Evolutionary conservation across 192 early-diverging fungal genomes (phyloP), one percentile per base, ranked within the genome.

Genomic region (Coemansia sp.): DNA sequence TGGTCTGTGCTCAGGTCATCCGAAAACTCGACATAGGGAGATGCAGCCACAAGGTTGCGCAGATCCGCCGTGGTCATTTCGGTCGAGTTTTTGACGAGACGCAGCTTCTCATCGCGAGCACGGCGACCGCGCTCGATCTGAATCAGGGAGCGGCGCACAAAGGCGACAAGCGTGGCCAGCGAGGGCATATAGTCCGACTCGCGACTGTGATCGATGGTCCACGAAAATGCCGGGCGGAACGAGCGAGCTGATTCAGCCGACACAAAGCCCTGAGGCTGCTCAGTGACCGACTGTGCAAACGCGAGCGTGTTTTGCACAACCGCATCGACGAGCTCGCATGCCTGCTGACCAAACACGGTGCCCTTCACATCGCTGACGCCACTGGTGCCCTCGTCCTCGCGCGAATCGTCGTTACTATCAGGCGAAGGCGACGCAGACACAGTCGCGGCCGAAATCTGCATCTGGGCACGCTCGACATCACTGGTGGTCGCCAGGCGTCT

Each of bases 141-240:
- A n/a, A 53, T 11, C 32, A 67, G 33, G 23, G 72, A 64, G 27
- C 58, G 51, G 15, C 64, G 72, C 28, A 58, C 56, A 63, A 67
- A 64, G 2, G 55, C 41, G 9, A 55, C 54, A 13, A 77, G 67
- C 24, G 67, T 65, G 4, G 73, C 67, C 47, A 70, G 42, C 23
- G 73, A 77, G n/a, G 73, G 73, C 23, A 63, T 55, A 35, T 66
- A 77, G 40, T 77, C 73, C 9, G 67, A 57, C 42, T 77, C 66
- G 25, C 73, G 73, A 32, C 58, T 66, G 42, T 77, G 73, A 57
- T 70, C 73, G 30, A 77, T 64, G 3, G 61, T 34, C 61, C 73
- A 77, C 13, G 73, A 15, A n/a, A 77, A 77, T 3, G 67, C 73
- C 5, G 67, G 73, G 1, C 67, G 53, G 53, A 69, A 62, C 5